A percentile compares a stretch with the other conserved stretches of the same genome.
Conservation (phyloP, 495 filamentous ascomycete genomes). For the Neurospora sp. region DNA sequence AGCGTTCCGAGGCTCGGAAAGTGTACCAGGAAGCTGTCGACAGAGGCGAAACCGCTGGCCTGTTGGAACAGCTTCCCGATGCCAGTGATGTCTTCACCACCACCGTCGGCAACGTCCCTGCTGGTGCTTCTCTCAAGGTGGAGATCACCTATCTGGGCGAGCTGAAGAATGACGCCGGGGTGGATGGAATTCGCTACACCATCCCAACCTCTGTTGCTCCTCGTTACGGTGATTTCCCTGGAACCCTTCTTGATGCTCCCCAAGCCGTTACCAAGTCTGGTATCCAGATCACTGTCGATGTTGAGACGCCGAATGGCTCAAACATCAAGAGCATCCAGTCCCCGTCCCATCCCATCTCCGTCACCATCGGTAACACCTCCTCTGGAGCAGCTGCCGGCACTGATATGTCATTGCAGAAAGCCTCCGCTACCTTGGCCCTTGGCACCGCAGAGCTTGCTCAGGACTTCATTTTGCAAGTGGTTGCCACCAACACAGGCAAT, state of each 20-base stretch:
- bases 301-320: constrained; percentile 43
- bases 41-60: constrained; percentile 48
- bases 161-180: constrained; percentile 54
- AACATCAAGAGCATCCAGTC: constrained; percentile 51
- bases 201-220: constrained; percentile 54
- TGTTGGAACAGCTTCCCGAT: constrained; percentile 48
- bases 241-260: constrained; percentile 10
- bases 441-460: constrained; percentile 34
- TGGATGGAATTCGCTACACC: constrained; percentile 53
- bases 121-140: constrained; percentile 40
- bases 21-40: constrained; percentile 45
- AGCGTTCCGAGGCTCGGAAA: constrained; percentile 44
- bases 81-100: constrained; percentile 56
- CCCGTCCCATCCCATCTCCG: constrained; percentile 56
- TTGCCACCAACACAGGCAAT: constrained; percentile 42
- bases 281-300: constrained; percentile 51
- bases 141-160: constrained; percentile 57
- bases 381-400: constrained; percentile 24
- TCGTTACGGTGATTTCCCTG: constrained; percentile 46
- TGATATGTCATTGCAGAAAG: constrained; percentile 41
- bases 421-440: constrained; percentile 51
- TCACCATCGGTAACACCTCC: constrained; percentile 50
- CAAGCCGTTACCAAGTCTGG: constrained; percentile 19
- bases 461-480: constrained; percentile 47
- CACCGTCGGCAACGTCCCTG: constrained; percentile 53